Evolutionary conservation across 1,284 basidiomycete genomes (phyloP).

Genomic region (Inonotus hispidus): DNA sequence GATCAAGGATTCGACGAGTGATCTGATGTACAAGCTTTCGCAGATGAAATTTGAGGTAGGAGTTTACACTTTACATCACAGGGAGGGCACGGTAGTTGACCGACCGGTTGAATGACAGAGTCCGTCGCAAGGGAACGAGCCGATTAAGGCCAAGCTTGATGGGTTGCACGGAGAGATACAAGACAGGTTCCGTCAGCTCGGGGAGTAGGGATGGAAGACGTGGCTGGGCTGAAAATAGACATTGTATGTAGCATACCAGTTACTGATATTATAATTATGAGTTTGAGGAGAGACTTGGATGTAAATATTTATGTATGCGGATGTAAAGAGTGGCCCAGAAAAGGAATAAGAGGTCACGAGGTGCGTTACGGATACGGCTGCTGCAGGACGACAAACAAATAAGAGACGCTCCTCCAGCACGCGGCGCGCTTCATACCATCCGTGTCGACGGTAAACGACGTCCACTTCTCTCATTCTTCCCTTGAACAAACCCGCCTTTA

Average conservation of each 20-base stretch:
- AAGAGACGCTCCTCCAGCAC: slow-evolving; percentile 1
- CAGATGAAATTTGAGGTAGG: slow-evolving; percentile 97
- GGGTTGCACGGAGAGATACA: slow-evolving; percentile 77
- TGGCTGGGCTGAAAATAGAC: neutral
- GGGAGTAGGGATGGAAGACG: slow-evolving; percentile 47
- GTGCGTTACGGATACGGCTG: neutral
- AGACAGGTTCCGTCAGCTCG: slow-evolving; percentile 84
- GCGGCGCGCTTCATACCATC: slow-evolving; percentile 4
- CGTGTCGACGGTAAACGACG: neutral
- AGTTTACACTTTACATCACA: slow-evolving; percentile 10
- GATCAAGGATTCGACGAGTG: slow-evolving; percentile 84
- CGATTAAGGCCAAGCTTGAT: slow-evolving; percentile 78
- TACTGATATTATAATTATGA: neutral
- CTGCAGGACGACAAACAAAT: too few relatives aligned
- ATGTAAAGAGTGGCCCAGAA: too few relatives aligned
- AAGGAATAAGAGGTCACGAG: neutral
- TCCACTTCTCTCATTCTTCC: neutral
- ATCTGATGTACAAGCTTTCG: slow-evolving; percentile 93
- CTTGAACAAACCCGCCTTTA: neutral
- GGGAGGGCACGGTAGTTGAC: slow-evolving; percentile 2
- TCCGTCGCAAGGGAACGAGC: slow-evolving; percentile 80
- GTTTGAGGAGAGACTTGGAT: neutral
- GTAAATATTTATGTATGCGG: neutral
- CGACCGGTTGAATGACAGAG: slow-evolving; percentile 40
- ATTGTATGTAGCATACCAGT: too few relatives aligned